Evolutionary conservation across 345 rosid genomes (phyloP).

Genomic region (Eucalyptus regnans): DNA sequence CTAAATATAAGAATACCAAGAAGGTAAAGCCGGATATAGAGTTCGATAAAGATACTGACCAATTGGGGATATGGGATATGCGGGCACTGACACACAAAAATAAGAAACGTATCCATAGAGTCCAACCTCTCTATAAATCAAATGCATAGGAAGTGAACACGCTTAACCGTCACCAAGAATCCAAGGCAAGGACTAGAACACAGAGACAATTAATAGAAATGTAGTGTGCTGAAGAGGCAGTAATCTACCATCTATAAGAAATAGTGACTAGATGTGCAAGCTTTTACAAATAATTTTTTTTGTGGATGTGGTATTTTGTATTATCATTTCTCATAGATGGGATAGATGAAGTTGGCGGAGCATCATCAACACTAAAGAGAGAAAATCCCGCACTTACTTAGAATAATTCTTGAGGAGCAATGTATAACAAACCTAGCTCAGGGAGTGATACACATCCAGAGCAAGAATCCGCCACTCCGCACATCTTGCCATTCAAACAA

Average conservation of each 20-base stretch:
- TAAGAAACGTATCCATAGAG: accelerated
- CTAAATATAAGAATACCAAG: too few relatives aligned
- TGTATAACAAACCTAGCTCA: accelerated
- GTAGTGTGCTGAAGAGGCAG: not conserved
- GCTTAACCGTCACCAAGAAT: too few relatives aligned
- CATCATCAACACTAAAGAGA: not conserved
- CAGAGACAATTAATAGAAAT: too few relatives aligned
- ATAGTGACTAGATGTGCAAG: not conserved
- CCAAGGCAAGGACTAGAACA: too few relatives aligned
- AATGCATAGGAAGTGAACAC: accelerated
- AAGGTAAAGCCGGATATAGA: accelerated
- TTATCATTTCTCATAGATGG: not conserved
- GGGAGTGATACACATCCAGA: accelerated
- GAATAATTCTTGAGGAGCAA: not conserved
- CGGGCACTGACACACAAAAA: too few relatives aligned
- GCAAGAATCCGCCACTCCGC: not conserved
- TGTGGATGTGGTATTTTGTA: not conserved
- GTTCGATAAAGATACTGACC: accelerated
- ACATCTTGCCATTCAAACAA: not conserved
- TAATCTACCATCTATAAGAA: not conserved
- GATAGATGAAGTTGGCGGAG: not conserved
- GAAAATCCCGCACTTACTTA: accelerated
- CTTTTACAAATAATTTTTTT: too few relatives aligned
- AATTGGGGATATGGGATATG: too few relatives aligned
- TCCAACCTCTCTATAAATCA: too few relatives aligned